phyloP scores from a whole-genome alignment of 352 stramenopile species.

The Globisporangium cederbergense region DNA sequence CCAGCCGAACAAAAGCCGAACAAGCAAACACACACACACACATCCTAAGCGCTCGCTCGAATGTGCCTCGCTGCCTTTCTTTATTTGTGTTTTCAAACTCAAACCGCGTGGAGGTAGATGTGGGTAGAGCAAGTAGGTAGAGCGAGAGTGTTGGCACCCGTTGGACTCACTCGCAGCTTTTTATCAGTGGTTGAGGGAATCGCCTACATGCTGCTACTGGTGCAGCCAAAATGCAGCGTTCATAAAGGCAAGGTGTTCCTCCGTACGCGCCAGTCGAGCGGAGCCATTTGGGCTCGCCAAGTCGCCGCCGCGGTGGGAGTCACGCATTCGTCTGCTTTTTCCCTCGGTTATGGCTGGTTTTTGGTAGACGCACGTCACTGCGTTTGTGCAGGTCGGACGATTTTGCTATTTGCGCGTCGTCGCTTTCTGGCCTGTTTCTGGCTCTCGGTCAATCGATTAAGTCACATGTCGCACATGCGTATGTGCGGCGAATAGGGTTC shows the following conservation, averaged over 20 bases:
- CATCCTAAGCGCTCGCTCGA: no score
- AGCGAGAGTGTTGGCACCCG: background rate
- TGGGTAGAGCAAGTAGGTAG: constrained; percentile 8
- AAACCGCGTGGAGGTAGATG: constrained; percentile 1
- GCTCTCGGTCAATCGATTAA: background rate
- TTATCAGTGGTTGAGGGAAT: no score
- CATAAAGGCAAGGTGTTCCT: no score
- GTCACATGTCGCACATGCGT: no score
- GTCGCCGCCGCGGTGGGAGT: background rate
- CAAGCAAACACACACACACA: no score
- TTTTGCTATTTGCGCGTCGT: constrained; percentile 5
- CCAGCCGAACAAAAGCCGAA: background rate
- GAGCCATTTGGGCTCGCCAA: no score
- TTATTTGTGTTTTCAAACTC: background rate
- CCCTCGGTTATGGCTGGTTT: background rate
- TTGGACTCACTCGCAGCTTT: background rate
- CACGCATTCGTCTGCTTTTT: constrained; percentile 1
- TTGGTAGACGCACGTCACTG: constrained; percentile 11
- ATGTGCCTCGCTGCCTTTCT: background rate
- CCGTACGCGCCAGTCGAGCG: no score
- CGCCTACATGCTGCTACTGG: no score
- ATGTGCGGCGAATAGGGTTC: background rate
- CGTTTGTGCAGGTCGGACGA: background rate
- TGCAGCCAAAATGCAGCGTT: no score
- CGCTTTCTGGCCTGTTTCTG: background rate